phyloP scores from a whole-genome alignment of 2,329 filamentous ascomycete genomes.

The Aspergillus sp. region DNA sequence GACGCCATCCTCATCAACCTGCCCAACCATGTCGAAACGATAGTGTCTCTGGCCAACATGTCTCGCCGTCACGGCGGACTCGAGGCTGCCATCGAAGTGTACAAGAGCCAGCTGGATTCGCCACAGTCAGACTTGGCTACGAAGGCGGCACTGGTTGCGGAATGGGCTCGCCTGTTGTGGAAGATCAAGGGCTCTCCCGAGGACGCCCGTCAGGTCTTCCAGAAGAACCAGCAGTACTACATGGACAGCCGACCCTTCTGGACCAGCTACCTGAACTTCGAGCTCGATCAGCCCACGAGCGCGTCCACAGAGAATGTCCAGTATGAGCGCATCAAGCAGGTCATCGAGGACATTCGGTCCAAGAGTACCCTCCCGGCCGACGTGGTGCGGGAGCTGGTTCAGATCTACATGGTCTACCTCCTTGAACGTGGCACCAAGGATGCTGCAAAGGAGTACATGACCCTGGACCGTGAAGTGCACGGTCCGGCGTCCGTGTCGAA shows the following conservation, averaged over 20 bases:
- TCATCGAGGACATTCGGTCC: conserved; percentile 72
- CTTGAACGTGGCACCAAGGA: conserved; percentile 80
- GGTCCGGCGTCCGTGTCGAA: conserved; percentile 55
- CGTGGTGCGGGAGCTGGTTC: conserved; percentile 72
- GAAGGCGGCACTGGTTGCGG: conserved; percentile 82
- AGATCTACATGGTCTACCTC: conserved; percentile 79
- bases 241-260: conserved; percentile 86
- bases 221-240: conserved; percentile 80
- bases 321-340: conserved; percentile 73
- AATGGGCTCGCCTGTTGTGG: conserved; percentile 86
- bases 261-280: conserved; percentile 84
- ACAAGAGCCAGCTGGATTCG: conserved; percentile 77
- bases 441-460: conserved; percentile 81
- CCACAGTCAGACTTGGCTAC: conserved; percentile 72
- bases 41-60: conserved; percentile 83
- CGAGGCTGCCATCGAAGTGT: conserved; percentile 80
- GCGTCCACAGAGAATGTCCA: conserved; percentile 65
- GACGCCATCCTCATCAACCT: conserved; percentile 73
- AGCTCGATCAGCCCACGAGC: conserved; percentile 77
- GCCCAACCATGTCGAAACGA: conserved; percentile 82
- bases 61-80: conserved; percentile 80
- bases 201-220: conserved; percentile 80
- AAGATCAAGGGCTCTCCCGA: conserved; percentile 78
- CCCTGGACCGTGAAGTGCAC: conserved; percentile 82
- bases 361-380: conserved; percentile 70